Evolutionary conservation across 495 filamentous ascomycete genomes (phyloP), one percentile per base, ranked within the genome.

Genomic region (Mycothermus thermophilus): DNA sequence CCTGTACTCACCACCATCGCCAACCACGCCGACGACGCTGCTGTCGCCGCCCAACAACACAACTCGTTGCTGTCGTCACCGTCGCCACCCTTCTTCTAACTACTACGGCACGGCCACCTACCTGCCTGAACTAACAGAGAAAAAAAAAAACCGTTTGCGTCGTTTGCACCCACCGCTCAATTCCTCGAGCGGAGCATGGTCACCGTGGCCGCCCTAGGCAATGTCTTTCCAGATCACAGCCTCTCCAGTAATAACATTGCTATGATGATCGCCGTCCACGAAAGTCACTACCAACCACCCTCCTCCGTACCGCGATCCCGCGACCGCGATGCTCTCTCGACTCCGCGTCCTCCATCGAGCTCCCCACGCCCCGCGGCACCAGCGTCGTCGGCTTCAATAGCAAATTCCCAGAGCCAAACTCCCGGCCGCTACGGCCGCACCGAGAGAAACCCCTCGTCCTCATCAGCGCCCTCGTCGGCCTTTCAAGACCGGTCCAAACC

Each of bases 131-230:
- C n/a, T n/a, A n/a, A n/a, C n/a, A n/a, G n/a, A n/a, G n/a, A n/a
- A n/a, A n/a, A n/a, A n/a, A n/a, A n/a, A n/a, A n/a, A n/a, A 9
- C 30, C 19, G 30, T 22, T 32, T 9, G 18, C 18, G 18, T 29
- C n/a, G 10, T 16, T 4, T 25, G 15, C 37, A 17, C 24, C 27
- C 3, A 27, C 31, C 27, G 13, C 18, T 21, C 31, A 6, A 18
- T 35, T 14, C 30, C 31, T 12, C 31, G 26, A 39, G 38, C 19
- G 40, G 40, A 27, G 55, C 58, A 54, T 51, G 41, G 54, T 40
- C 41, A 69, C 67, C 63, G 64, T 63, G 31, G 54, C 64, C 39
- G 24, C 66, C 45, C 60, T 66, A 23, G 58, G 62, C 47, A 63
- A 69, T 43, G 61, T 55, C 40, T 60, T 57, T 39, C 44, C 63